Evolutionary conservation across 192 early-diverging fungal species (phyloP).

Genomic region (Globomyces pollinis-pini): DNA sequence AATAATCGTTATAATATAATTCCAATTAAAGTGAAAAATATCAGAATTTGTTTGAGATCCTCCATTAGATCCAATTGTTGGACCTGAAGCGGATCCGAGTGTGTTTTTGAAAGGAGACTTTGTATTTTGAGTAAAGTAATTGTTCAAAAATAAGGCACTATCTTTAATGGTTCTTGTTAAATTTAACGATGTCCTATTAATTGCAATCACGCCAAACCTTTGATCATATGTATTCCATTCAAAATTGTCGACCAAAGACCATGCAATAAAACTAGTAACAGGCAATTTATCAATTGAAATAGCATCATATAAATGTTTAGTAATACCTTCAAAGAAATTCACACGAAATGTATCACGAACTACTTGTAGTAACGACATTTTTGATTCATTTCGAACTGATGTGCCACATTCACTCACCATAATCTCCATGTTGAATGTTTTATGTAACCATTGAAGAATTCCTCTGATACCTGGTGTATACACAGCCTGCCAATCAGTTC

Average conservation of each 20-base stretch:
- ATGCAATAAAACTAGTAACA: slow-evolving; percentile 15
- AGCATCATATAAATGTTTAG: background rate
- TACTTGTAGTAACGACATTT: slow-evolving; percentile 7
- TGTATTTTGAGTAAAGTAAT: no score
- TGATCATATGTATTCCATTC: slow-evolving; percentile 21
- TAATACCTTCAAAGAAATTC: slow-evolving; percentile 10
- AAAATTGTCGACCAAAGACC: slow-evolving; percentile 25
- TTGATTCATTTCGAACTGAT: background rate
- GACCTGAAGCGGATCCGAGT: no score
- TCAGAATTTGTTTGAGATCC: no score
- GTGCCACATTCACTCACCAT: background rate
- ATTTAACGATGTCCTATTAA: slow-evolving; percentile 8
- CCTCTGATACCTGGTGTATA: background rate
- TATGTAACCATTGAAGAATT: background rate
- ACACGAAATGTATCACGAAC: slow-evolving; percentile 14
- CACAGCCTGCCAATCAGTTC: background rate
- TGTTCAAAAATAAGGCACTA: no score
- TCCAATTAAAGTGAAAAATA: no score
- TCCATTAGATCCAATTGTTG: no score
- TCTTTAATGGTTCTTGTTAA: background rate
- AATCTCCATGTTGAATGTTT: background rate
- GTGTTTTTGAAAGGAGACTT: no score
- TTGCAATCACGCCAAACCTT: slow-evolving; percentile 19
- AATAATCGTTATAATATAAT: no score
- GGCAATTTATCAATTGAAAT: slow-evolving; percentile 18